phyloP scores from a whole-genome alignment of 2,329 filamentous ascomycete genomes.

The Kalmusia sp. region DNA sequence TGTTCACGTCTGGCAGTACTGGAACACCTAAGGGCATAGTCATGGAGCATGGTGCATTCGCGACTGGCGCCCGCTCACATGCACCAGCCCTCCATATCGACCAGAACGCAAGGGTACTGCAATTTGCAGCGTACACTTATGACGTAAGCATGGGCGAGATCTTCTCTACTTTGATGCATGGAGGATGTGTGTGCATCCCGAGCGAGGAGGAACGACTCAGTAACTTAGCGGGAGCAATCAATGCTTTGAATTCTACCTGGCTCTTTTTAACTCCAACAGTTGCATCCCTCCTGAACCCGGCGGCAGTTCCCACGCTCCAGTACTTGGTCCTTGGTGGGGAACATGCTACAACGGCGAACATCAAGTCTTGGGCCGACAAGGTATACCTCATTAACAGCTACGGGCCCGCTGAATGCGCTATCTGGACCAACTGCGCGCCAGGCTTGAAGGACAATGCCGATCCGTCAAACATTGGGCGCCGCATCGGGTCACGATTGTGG shows the following conservation, averaged over 20 bases:
- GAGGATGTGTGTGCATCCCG: constrained; percentile 59
- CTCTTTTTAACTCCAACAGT: constrained; percentile 63
- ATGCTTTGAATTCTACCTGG: constrained; percentile 14
- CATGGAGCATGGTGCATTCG: constrained; percentile 7
- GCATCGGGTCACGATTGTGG: constrained; percentile 18
- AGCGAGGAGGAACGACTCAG: constrained; percentile 60
- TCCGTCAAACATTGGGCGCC: constrained; percentile 48
- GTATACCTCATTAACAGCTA: constrained; percentile 19
- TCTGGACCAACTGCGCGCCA: neutral
- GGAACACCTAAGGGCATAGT: constrained; percentile 62
- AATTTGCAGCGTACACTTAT: constrained; percentile 53
- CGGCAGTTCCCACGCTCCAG: constrained; percentile 49
- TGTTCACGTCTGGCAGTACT: constrained; percentile 63
- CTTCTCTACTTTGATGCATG: constrained; percentile 55
- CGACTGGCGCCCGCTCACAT: neutral
- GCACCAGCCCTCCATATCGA: neutral
- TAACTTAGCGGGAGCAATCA: constrained; percentile 51
- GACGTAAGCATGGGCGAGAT: constrained; percentile 60
- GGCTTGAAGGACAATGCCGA: constrained; percentile 5
- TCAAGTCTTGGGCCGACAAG: constrained; percentile 13
- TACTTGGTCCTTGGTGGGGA: constrained; percentile 52
- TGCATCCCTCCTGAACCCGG: constrained; percentile 53
- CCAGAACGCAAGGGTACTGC: neutral
- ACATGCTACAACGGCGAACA: constrained; percentile 26
- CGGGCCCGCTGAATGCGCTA: constrained; percentile 16